These are phyloP conservation scores for Effrenium voratum DNA, from an alignment of 73 alveolate genomes.

Conservation along the genomic window DNA sequence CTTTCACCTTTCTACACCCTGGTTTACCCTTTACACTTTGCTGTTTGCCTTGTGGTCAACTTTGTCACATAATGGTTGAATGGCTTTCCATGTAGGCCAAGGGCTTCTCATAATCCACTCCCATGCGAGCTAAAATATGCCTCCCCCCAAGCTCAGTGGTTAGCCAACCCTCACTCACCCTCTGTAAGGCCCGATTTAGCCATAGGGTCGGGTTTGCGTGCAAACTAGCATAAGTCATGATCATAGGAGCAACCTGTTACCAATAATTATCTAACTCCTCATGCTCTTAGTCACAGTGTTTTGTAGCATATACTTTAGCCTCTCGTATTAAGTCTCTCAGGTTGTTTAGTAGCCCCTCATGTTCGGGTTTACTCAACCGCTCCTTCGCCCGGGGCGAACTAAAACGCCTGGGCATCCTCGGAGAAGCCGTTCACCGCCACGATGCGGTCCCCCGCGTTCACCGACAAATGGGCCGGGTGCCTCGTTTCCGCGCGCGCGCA, in stretches of 20 bases:
- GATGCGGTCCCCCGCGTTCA: slow-evolving; percentile 86
- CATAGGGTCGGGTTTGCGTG: neutral
- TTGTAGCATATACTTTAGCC: neutral
- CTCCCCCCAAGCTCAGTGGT: too few species aligned
- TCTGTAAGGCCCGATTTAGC: too few species aligned
- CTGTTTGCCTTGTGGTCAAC: too few species aligned
- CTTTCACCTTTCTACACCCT: too few species aligned
- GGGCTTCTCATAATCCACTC: too few species aligned
- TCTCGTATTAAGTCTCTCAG: neutral
- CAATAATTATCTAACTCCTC: neutral
- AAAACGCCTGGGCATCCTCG: slow-evolving; percentile 56
- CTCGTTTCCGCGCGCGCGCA: too few species aligned
- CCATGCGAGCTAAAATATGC: too few species aligned
- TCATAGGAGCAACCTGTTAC: neutral
- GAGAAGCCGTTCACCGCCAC: slow-evolving; percentile 72
- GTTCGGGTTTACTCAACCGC: neutral
- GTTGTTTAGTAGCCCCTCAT: neutral
- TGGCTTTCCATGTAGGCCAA: too few species aligned
- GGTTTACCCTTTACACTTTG: too few species aligned
- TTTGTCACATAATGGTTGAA: too few species aligned
- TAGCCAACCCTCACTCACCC: too few species aligned
- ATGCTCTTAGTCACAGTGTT: too few species aligned
- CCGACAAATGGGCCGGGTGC: slow-evolving; percentile 75
- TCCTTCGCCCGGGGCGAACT: neutral
- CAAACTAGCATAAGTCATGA: neutral